Base-by-base conservation (phyloP, 2,329 filamentous ascomycete genomes). In the Trematosphaeria pertusa region DNA sequence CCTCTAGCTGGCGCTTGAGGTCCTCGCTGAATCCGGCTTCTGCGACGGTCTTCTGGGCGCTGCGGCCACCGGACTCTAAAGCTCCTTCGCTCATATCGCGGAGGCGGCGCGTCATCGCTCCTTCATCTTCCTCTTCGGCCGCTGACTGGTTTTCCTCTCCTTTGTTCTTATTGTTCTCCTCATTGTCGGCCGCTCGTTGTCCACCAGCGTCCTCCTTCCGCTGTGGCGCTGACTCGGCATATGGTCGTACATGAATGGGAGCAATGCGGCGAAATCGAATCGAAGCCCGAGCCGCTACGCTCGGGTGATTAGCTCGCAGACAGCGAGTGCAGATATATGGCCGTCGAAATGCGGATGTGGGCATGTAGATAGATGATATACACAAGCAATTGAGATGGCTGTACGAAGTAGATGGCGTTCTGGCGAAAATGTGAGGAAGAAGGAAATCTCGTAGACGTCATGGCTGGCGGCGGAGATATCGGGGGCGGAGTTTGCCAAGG, bases 1-100 rank as follows among this genome's bases (percentile, higher is more conserved):
- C 81, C 67, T 85, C 81, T 9, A 87, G 70, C 59, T 80, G 70
- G 43, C 70, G 72, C 66, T 81, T 84, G 54, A 87, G 66, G 4
- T 85, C 82, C 39, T 84, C 81, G 48, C 80, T 83, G 69, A 87
- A 87, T 37, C 82, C 82, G 20, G 81, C 82, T 52, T 85, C 81
- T 58, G 81, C 73, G n/a, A 87, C 75, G 37, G 80, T 80, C 58
- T 79, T 83, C 36, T 71, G 74, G 22, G 82, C 79, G 43, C 79
- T 77, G 47, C 78, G 76, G 20, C 81, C 80, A 22, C 81, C 81
- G 40, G 76, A 75, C 35, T 81, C 74, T 20, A 87, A 69, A 12
- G 76, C 75, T 52, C 85, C 78, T 52, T 86, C 82, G 33, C 80
- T 83, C 81, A 87, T 81, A 48, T 81, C 76, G 4, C 78, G 76